Evolutionary conservation across 2,329 filamentous ascomycete genomes (phyloP), one percentile per base, ranked within the genome.

Genomic region (Aspergillus neotritici): DNA sequence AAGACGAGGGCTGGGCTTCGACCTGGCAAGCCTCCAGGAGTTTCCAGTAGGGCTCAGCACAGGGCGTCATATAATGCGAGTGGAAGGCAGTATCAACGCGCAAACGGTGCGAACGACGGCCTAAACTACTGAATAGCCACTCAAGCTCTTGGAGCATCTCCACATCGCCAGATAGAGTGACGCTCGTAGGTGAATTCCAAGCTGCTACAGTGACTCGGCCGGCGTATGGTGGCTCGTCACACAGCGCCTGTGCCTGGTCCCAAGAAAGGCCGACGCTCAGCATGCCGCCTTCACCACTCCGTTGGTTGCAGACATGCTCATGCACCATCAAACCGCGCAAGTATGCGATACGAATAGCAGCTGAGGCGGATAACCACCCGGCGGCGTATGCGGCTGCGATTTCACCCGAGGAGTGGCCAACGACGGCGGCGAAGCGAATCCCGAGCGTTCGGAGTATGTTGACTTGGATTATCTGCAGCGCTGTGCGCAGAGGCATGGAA

Each of bases 341-440:
- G n/a, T 51, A 51, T n/a, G 50, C 50, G 17, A 51, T 14, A 3
- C 28, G 31, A 21, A 54, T 48, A 1, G 51, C 51, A 5, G 42
- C 41, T 4, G 21, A 5, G 2, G 37, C 40, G 8, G 44, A 45
- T 4, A 66, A 15, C 7, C 46, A 44, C 3, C 58, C 54, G 3
- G 48, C 44, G 6, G 54, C 46, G 42, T 63, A 66, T 0, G 55
- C 53, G 5, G 55, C 38, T 38, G 48, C 62, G 41, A 65, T 62
- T 34, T 65, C 61, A 2, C 63, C 61, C 14, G 47, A 52, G 0
- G 57, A 63, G 40, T 66, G 61, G 7, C 61, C 57, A 1, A 54
- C 41, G 2, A 63, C 59, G 5, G 44, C 50, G 4, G 29, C 31
- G 8, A 49, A 47, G n/a, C 33, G 21, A 11, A 52, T 13, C 1